Conservation (phyloP, 208 protist species). For the Histomonas meleagridis region DNA sequence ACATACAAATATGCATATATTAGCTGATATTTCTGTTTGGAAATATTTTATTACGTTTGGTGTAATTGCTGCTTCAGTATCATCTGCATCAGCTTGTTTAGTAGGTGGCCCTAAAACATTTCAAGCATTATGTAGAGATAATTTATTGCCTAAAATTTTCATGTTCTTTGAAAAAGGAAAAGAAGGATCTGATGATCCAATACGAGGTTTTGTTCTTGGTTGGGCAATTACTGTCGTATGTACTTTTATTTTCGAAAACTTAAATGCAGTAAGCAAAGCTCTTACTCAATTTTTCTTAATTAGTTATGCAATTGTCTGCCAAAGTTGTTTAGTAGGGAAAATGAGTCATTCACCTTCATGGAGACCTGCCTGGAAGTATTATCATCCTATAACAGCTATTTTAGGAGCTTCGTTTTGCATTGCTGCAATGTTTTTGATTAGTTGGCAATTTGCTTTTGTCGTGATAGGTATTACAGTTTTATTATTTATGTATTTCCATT, state of each 20-base stretch:
- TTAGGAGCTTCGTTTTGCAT: slow-evolving; percentile 44
- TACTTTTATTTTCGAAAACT: slow-evolving; percentile 20
- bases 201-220: neutral
- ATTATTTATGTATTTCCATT: slow-evolving; percentile 5
- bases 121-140: neutral
- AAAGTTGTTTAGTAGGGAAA: slow-evolving; percentile 47
- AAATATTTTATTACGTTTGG: neutral
- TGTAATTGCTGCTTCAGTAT: neutral
- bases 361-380: slow-evolving; percentile 50
- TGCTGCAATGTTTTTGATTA: slow-evolving; percentile 47
- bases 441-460: neutral
- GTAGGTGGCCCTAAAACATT: slow-evolving; percentile 28
- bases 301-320: slow-evolving; percentile 54
- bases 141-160: neutral
- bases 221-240: neutral
- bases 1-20: neutral
- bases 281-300: slow-evolving; percentile 53
- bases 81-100: neutral
- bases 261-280: neutral
- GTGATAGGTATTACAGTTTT: neutral
- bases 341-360: slow-evolving; percentile 45
- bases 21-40: neutral
- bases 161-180: neutral
- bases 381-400: slow-evolving; percentile 43
- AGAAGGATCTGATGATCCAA: neutral